phyloP scores from a whole-genome alignment of 495 filamentous ascomycete genomes.

The Patellaria atrata region DNA sequence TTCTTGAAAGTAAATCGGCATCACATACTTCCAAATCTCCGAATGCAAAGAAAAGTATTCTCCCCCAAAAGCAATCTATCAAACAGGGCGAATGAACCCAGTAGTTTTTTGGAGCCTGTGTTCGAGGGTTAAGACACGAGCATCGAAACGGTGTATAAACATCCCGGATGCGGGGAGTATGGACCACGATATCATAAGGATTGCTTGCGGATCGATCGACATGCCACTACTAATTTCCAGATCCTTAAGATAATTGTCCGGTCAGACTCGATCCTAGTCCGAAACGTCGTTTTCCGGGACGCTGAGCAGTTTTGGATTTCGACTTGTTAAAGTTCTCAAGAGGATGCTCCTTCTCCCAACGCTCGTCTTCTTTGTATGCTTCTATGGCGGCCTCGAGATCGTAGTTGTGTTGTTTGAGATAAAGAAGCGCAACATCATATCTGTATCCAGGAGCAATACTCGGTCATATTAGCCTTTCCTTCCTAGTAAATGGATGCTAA shows the following conservation, averaged over 20 bases:
- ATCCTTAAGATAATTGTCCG: slow-evolving; percentile 12
- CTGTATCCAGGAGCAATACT: slow-evolving; percentile 28
- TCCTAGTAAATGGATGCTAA: not conserved
- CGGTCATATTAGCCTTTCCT: slow-evolving; percentile 5
- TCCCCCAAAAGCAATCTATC: too few species aligned
- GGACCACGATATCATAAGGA: too few species aligned
- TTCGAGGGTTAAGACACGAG: too few species aligned
- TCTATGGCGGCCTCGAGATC: slow-evolving; percentile 46
- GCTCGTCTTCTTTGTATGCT: slow-evolving; percentile 49
- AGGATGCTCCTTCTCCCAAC: slow-evolving; percentile 57
- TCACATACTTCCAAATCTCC: too few species aligned
- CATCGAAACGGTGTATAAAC: too few species aligned
- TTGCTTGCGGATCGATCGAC: too few species aligned
- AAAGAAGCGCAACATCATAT: slow-evolving; percentile 58
- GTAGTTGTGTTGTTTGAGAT: slow-evolving; percentile 51
- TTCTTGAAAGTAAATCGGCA: too few species aligned
- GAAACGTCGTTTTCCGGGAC: slow-evolving; percentile 9
- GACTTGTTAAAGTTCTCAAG: slow-evolving; percentile 31
- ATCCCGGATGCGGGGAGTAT: too few species aligned
- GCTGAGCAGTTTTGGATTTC: slow-evolving; percentile 18
- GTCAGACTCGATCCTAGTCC: slow-evolving; percentile 15
- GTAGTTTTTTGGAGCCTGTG: too few species aligned
- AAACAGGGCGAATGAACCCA: too few species aligned
- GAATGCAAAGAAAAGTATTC: too few species aligned
- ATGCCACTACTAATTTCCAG: not conserved